Evolutionary conservation across 2,329 filamentous ascomycete genomes (phyloP), one percentile per base, ranked within the genome.

Genomic region (Beauveria sp.): DNA sequence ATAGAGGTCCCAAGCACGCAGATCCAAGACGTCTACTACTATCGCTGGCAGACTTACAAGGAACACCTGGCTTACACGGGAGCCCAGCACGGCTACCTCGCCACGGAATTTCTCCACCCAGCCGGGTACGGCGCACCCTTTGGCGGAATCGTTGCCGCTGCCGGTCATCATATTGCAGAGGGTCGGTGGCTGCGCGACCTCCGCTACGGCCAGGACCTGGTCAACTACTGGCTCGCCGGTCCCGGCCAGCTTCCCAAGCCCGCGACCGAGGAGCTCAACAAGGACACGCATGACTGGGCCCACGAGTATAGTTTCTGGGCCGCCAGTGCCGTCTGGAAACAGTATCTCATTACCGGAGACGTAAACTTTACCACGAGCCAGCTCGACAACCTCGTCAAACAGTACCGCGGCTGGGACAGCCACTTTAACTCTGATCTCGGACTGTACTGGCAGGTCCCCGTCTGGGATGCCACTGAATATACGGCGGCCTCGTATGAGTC

Each of bases 21-120:
- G 22, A 72, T 79, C 56, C 72, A 78, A 64, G 74, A 77, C 62
- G 76, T 79, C 20, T 79, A 78, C 64, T 79, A 79, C 64, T 79
- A 79, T 64, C 73, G 77, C 45, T 75, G 74, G 68, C 73, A 72
- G 12, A 71, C 76, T 5, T 69, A 76, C 60, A 74, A 76, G 63
- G 72, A 76, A 10, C 77, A 79, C 64, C 67, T 77, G 28, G 71
- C 73, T 49, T 79, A 75, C 63, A 72, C 71, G 56, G 71, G 68
- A 26, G 69, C 73, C 34, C 74, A 74, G 7, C 73, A 72, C 45
- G 77, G 77, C 22, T 79, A 74, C 62, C 72, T 77, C 60, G 70
- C 72, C 16, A 78, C 75, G 6, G 77, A 79, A 61, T 79, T 79
- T 60, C 72, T 78, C 16, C 73, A 77, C 20, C 75, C 76, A 2